These are phyloP conservation scores for Diaporthe citrichinensis DNA, from an alignment of 2,329 filamentous ascomycete species.

Conservation along the genomic window DNA sequence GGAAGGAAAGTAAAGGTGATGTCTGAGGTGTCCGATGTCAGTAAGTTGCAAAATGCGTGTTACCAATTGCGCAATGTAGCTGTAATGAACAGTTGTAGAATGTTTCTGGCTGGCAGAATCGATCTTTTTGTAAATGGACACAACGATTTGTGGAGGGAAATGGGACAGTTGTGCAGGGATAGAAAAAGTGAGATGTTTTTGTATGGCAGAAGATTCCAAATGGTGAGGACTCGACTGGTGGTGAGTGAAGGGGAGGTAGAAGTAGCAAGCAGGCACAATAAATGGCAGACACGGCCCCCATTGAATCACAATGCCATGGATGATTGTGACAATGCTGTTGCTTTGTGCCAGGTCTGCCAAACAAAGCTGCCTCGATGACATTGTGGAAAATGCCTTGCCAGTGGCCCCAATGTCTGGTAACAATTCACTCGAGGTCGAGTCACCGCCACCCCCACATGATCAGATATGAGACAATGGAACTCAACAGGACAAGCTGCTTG, in stretches of 20 bases:
- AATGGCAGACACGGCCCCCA: neutral
- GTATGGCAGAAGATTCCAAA: neutral
- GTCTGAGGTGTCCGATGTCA: neutral
- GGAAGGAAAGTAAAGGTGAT: slow-evolving; percentile 22
- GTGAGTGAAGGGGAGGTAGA: neutral
- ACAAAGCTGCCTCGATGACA: neutral
- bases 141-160: neutral
- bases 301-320: slow-evolving; percentile 4
- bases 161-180: neutral
- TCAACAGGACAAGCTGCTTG: neutral
- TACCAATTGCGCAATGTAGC: neutral
- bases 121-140: neutral
- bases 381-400: neutral
- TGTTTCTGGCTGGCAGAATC: too few species aligned
- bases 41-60: neutral
- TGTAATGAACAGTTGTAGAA: neutral
- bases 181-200: neutral
- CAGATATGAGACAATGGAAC: neutral
- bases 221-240: neutral
- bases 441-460: neutral
- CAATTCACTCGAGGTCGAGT: neutral
- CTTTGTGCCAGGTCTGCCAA: neutral
- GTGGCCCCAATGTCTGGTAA: neutral
- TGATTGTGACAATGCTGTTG: neutral
- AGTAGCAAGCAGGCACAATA: neutral